Conservation (phyloP, 371 early-diverging fungal species). For the Umbelopsis sp. region DNA sequence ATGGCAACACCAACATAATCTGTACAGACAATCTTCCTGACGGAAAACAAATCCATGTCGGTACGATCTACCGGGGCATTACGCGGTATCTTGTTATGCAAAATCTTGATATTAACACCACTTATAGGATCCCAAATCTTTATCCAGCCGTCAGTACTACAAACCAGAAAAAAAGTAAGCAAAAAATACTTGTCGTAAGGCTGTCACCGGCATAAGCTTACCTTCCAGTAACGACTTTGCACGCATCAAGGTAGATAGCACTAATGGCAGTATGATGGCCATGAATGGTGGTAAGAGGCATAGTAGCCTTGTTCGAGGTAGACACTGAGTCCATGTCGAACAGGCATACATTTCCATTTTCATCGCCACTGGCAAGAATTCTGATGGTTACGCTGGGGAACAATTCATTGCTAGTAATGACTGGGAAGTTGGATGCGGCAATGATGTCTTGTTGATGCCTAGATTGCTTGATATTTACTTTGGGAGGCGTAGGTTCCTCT, state of each 20-base stretch:
- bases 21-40: slow-evolving; percentile 48
- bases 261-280: slow-evolving; percentile 46
- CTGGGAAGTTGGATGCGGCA: not conserved
- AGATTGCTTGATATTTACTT: not conserved
- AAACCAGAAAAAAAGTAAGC: not conserved
- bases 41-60: slow-evolving; percentile 40
- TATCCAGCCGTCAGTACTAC: slow-evolving; percentile 54
- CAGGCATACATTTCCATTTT: slow-evolving; percentile 44
- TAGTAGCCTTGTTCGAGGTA: slow-evolving; percentile 13
- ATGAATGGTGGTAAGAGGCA: slow-evolving; percentile 4
- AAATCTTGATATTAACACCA: slow-evolving; percentile 31
- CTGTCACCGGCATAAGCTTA: not conserved
- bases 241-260: slow-evolving; percentile 44
- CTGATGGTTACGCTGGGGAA: not conserved
- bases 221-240: slow-evolving; percentile 52
- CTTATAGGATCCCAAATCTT: slow-evolving; percentile 52
- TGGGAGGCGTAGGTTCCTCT: not conserved
- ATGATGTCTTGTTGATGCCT: not conserved
- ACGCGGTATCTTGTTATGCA: slow-evolving; percentile 38
- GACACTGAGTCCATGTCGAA: slow-evolving; percentile 40
- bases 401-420: not conserved
- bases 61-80: slow-evolving; percentile 44
- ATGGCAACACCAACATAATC: slow-evolving; percentile 52
- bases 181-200: no score
- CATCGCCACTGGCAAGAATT: slow-evolving; percentile 49